Evolutionary conservation across 495 filamentous ascomycete genomes (phyloP), one percentile per base, ranked within the genome.

Genomic region (Chaetomidium leptoderma): DNA sequence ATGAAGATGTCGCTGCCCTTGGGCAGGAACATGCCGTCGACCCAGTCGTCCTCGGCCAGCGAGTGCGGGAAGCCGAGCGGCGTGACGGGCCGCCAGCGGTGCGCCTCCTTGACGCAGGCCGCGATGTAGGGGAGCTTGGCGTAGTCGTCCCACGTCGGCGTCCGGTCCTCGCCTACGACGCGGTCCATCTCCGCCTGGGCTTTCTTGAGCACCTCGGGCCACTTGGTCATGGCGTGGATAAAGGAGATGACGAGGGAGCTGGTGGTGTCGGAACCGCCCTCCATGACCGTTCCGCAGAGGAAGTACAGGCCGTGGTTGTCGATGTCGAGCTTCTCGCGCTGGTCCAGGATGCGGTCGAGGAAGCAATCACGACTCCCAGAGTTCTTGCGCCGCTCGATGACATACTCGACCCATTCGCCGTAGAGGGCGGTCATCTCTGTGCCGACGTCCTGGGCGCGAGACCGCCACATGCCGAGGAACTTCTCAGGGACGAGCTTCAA

Each of bases 391-490:
- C 44, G 44, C 44, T 17, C 24, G 26, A 47, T 32, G 6, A 16
- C 44, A 14, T 47, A 47, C 44, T 47, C 44, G 26, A 47, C 24
- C 44, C 44, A 47, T 26, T 47, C 44, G 44, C 44, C 19, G 44
- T 47, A 47, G 44, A 47, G 44, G 2, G 44, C 24, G 44, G 17
- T 47, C 44, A 47, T 47, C 26, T 47, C 44, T 9, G 7, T 14
- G 14, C 44, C 27, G 13, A 47, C 44, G 26, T 32, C 44, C 44
- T 47, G 26, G 11, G 44, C 44, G 13, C 44, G 44, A 1, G 44
- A 47, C 44, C 44, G 44, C 44, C 44, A 47, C 44, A 47, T 47
- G 44, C 44, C 44, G 19, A 47, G 44, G 44, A 47, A 17, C 44
- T 29, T 29, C 16, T 47, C 44, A 0, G 44, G 44, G 19, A 47